phyloP scores from a whole-genome alignment of 805 yeast genomes.

The Saccharomycopsis fodiens region DNA sequence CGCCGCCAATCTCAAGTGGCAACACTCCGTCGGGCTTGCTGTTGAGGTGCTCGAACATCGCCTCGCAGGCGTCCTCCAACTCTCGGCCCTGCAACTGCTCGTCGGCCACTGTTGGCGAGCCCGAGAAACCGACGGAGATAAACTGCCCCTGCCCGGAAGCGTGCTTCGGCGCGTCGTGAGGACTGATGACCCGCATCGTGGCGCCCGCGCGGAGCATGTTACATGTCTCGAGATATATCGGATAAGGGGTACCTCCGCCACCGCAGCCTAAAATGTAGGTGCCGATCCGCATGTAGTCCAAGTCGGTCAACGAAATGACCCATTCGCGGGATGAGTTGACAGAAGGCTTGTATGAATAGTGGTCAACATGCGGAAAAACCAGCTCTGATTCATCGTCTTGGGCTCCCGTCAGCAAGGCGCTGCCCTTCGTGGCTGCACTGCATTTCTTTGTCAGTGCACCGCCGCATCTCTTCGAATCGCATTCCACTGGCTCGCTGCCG shows the following conservation, averaged over 20 bases:
- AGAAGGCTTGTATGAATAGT: slow-evolving; percentile 28
- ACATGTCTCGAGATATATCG: slow-evolving; percentile 30
- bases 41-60: slow-evolving; percentile 26
- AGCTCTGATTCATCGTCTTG: slow-evolving; percentile 2
- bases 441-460: slow-evolving; percentile 5
- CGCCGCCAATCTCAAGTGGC: slow-evolving; percentile 39
- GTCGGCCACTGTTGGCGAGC: slow-evolving; percentile 40
- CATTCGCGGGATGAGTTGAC: slow-evolving; percentile 29
- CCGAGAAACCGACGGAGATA: slow-evolving; percentile 33
- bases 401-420: slow-evolving; percentile 5
- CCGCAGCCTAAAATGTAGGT: slow-evolving; percentile 43
- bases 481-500: slow-evolving; percentile 2
- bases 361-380: slow-evolving; percentile 16
- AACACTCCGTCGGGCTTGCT: slow-evolving; percentile 29
- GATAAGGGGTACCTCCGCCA: slow-evolving; percentile 44
- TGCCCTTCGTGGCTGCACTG: slow-evolving; percentile 16
- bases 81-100: slow-evolving; percentile 38
- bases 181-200: slow-evolving; percentile 29
- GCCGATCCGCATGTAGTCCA: slow-evolving; percentile 37
- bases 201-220: slow-evolving; percentile 31
- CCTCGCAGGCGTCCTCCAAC: slow-evolving; percentile 27
- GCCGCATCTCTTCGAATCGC: too few relatives aligned
- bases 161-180: slow-evolving; percentile 26
- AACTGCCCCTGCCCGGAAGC: slow-evolving; percentile 26
- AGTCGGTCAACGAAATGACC: slow-evolving; percentile 34